These are phyloP conservation scores for Ascosphaera acerosa DNA, from an alignment of 2,329 filamentous ascomycete genomes.

Conservation along the genomic window DNA sequence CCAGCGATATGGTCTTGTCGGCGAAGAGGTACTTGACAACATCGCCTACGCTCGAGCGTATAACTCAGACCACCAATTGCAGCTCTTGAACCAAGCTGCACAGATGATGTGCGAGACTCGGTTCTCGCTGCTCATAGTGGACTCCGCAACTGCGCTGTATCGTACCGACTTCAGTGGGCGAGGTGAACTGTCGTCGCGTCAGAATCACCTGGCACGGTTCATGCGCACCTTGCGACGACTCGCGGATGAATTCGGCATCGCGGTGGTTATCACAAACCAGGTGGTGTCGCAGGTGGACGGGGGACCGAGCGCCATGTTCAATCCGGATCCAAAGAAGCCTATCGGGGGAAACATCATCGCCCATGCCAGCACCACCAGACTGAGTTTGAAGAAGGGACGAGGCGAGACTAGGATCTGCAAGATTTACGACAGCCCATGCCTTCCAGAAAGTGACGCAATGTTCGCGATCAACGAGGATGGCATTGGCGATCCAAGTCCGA, in stretches of 20 bases:
- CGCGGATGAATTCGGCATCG: slow-evolving; percentile 68
- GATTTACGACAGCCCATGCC: slow-evolving; percentile 94
- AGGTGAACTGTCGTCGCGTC: slow-evolving; percentile 81
- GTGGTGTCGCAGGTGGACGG: slow-evolving; percentile 96
- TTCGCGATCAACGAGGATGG: slow-evolving; percentile 96
- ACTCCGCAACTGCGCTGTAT: slow-evolving; percentile 87
- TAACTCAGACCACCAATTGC: slow-evolving; percentile 93
- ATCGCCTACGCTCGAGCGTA: slow-evolving; percentile 95
- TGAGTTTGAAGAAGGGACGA: slow-evolving; percentile 87
- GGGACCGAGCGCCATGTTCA: slow-evolving; percentile 92
- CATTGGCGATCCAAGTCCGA: slow-evolving; percentile 84
- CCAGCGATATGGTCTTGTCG: slow-evolving; percentile 78
- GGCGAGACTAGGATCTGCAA: slow-evolving; percentile 94
- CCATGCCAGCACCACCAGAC: slow-evolving; percentile 79
- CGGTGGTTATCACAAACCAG: slow-evolving; percentile 95
- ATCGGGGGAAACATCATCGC: slow-evolving; percentile 98
- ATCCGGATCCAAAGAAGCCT: slow-evolving; percentile 95
- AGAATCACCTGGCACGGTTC: slow-evolving; percentile 30
- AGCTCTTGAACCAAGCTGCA: slow-evolving; percentile 79
- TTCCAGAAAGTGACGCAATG: slow-evolving; percentile 86
- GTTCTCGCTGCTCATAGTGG: slow-evolving; percentile 85
- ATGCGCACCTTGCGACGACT: slow-evolving; percentile 23
- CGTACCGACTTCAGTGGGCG: slow-evolving; percentile 92
- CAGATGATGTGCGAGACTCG: slow-evolving; percentile 99
- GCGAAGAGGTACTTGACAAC: slow-evolving; percentile 94